Evolutionary conservation across 225 moss, liverwort and hornwort genomes (phyloP), one percentile per base, ranked within the genome.

Genomic region (Physcomitrium patens): DNA sequence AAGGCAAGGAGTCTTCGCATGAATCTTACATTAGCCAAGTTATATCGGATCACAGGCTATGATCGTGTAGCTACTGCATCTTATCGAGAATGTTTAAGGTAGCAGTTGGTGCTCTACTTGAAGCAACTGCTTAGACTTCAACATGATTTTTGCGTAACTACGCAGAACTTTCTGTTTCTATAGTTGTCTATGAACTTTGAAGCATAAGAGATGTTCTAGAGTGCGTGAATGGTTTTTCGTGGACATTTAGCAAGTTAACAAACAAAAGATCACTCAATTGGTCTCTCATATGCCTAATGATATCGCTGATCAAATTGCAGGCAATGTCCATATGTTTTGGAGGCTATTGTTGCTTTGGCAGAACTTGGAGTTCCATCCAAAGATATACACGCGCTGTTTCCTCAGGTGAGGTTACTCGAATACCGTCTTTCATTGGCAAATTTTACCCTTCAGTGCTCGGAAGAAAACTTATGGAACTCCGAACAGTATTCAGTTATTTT

Each of bases 81-180:
- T 8, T 96, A 94, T 79, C 88, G 90, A 60, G 96, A 96, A 45
- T 94, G 96, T 77, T 85, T 96, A 49, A 92, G 91, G 94, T 91
- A 75, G 45, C 65, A 8, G 46, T 16, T 59, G 19, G 0, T 44
- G 4, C 13, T 56, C 13, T 44, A 52, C 8, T n/a, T 37, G 53
- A 76, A 47, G 48, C 77, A 42, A 12, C 15, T 60, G 12, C 6
- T 23, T 71, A 3, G 18, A 5, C 23, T 75, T 55, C 12, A 55
- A 28, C 45, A 27, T 31, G 44, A 45, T 8, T 27, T 65, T 20
- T 1, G 20, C 62, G 6, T 71, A 22, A 60, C 2, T 8, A 43
- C 42, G 13, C 64, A 69, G 15, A 15, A 18, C 24, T 24, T 65
- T 10, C n/a, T 12, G 7, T 78, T 65, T 41, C 41, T 49, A 71